phyloP scores from a whole-genome alignment of 2,329 filamentous ascomycete genomes.

The Dactylellina sp. region DNA sequence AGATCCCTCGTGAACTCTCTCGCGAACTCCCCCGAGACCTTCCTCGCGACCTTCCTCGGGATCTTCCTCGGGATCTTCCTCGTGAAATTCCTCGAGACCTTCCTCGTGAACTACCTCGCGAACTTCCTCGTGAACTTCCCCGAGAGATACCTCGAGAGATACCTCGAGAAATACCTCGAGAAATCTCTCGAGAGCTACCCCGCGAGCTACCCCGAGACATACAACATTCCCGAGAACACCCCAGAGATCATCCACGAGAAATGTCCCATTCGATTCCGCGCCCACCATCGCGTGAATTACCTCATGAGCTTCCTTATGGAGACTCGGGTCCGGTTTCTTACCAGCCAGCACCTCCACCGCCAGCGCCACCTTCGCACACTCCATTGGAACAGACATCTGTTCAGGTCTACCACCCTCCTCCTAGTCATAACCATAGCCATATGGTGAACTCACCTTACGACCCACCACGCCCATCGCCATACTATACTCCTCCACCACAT shows the following conservation, averaged over 20 bases:
- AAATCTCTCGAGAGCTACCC: constrained; percentile 32
- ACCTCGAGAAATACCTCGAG: constrained; percentile 41
- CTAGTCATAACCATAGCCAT: constrained; percentile 14
- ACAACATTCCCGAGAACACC: constrained; percentile 41
- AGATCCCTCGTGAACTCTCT: constrained; percentile 47
- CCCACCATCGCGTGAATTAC: constrained; percentile 48
- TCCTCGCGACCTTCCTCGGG: constrained; percentile 55
- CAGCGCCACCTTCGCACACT: constrained; percentile 53
- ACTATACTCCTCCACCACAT: constrained; percentile 51
- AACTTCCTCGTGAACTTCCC: constrained; percentile 48
- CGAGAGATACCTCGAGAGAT: constrained; percentile 37
- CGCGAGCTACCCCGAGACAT: constrained; percentile 8
- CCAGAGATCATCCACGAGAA: constrained; percentile 32
- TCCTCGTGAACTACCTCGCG: constrained; percentile 5
- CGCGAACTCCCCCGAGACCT: constrained; percentile 45
- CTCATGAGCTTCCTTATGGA: constrained; percentile 58
- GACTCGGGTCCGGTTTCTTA: constrained; percentile 56
- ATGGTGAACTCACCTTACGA: constrained; percentile 45
- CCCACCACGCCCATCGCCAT: constrained; percentile 40
- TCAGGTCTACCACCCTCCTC: constrained; percentile 48
- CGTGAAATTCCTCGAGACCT: neutral
- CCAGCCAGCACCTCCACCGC: constrained; percentile 37
- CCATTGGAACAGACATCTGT: constrained; percentile 57
- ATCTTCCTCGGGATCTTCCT: constrained; percentile 49
- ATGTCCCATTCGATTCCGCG: constrained; percentile 35